phyloP scores from a whole-genome alignment of 2,329 filamentous ascomycete species.

The Ophiostoma australiae region DNA sequence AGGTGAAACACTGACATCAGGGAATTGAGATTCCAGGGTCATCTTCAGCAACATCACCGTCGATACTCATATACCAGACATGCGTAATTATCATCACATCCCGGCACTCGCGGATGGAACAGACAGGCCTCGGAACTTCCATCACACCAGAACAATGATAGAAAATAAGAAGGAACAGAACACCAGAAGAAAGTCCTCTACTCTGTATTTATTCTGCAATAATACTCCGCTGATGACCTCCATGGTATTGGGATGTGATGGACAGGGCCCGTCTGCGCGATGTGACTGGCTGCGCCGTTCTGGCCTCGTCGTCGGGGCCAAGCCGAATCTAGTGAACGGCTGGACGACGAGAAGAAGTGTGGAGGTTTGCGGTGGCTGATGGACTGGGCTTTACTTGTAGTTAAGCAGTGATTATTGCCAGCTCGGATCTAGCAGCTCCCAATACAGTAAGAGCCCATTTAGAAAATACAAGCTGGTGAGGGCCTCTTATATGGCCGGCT shows the following conservation, averaged over 20 bases:
- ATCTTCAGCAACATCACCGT: not conserved
- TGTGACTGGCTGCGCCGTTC: not conserved
- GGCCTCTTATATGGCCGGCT: not conserved
- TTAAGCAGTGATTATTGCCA: not conserved
- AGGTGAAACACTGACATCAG: not conserved
- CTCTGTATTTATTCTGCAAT: not conserved
- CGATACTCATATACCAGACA: not conserved
- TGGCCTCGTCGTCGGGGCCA: not conserved
- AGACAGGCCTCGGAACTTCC: not conserved
- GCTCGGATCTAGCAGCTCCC: not conserved
- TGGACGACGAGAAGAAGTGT: not conserved
- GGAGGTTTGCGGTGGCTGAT: not conserved
- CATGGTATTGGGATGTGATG: not conserved
- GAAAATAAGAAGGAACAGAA: not conserved
- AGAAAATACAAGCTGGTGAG: not conserved
- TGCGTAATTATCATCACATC: constrained; percentile 8
- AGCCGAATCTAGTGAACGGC: not conserved
- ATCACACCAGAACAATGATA: not conserved
- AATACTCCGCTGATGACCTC: not conserved
- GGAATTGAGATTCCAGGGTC: not conserved
- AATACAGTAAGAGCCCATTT: not conserved
- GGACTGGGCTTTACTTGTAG: no score
- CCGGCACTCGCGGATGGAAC: not conserved
- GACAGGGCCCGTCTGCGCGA: no score
- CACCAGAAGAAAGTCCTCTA: not conserved